These are phyloP conservation scores for Epichloe hybrida DNA, from an alignment of 2,329 filamentous ascomycete genomes.

Conservation along the genomic window DNA sequence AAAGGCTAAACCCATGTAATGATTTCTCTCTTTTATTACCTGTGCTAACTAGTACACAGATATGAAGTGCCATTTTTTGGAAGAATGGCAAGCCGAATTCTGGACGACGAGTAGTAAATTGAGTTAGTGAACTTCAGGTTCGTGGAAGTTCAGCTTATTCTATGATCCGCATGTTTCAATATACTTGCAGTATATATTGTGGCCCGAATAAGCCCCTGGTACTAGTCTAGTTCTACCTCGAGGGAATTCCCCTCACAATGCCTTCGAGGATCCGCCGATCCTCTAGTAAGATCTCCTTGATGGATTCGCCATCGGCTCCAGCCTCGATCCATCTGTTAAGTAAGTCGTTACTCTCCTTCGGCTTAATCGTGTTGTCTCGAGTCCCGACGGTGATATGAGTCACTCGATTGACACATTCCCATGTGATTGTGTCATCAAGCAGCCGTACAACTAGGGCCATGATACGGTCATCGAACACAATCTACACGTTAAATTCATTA, in stretches of 20 bases:
- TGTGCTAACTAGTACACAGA: conserved; percentile 24
- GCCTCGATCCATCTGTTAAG: conserved; percentile 58
- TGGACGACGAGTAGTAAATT: conserved; percentile 59
- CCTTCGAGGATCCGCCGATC: conserved; percentile 35
- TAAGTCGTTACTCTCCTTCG: conserved; percentile 85
- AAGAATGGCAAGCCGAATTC: conserved; percentile 68
- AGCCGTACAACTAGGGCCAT: conserved; percentile 86
- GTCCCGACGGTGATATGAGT: conserved; percentile 90
- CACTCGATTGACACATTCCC: conserved; percentile 62
- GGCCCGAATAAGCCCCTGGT: not conserved
- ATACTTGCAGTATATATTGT: not conserved
- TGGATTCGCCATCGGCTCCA: conserved; percentile 29
- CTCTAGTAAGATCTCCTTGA: conserved; percentile 36
- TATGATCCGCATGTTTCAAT: not conserved
- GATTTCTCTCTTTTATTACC: too few relatives aligned
- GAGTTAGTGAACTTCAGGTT: not conserved
- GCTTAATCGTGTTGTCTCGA: conserved; percentile 59
- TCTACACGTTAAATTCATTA: conserved; percentile 16
- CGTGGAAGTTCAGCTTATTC: not conserved
- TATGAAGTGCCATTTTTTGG: conserved; percentile 86
- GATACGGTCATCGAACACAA: conserved; percentile 74
- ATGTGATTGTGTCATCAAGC: conserved; percentile 38
- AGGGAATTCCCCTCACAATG: conserved; percentile 34
- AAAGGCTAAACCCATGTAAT: not conserved
- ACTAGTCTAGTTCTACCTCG: conserved; percentile 22